Conservation (phyloP, 179 eudicot species). For the Pouteria campechiana region DNA sequence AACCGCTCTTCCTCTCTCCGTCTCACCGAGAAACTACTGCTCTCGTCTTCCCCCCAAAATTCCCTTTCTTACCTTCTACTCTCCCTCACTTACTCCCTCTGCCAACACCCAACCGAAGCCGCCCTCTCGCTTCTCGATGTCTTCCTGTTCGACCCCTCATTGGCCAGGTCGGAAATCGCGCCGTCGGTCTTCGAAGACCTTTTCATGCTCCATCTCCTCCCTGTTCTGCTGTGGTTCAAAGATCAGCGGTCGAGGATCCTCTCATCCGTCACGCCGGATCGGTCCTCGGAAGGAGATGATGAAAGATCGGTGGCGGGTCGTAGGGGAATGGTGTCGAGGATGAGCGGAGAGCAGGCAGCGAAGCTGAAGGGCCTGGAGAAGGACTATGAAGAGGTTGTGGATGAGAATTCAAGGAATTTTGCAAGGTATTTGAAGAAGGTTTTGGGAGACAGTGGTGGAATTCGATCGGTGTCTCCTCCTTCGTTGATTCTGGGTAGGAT, state of each 20-base stretch:
- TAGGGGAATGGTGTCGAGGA: conserved; percentile 16
- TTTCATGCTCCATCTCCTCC: conserved; percentile 25
- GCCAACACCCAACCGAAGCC: conserved; percentile 12
- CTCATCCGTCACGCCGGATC: not conserved
- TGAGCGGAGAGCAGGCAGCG: conserved; percentile 24
- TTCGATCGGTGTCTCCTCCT: conserved; percentile 15
- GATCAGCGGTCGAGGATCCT: conserved; percentile 16
- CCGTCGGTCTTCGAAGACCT: conserved; percentile 25
- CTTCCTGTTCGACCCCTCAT: conserved; percentile 11
- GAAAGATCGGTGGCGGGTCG: conserved; percentile 13
- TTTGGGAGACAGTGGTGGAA: conserved; percentile 15
- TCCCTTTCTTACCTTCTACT: conserved; percentile 20
- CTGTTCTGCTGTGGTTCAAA: conserved; percentile 26
- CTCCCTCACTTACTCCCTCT: conserved; percentile 12
- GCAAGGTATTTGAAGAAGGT: conserved; percentile 25
- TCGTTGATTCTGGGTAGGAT: conserved; percentile 8
- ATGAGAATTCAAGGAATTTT: conserved; percentile 31
- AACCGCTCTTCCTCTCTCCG: conserved; percentile 26
- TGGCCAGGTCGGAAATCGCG: conserved; percentile 28
- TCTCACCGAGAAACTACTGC: conserved; percentile 24
- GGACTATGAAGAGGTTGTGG: conserved; percentile 27
- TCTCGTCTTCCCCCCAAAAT: conserved; percentile 17
- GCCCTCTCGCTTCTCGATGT: conserved; percentile 16
- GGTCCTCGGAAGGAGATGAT: conserved; percentile 9
- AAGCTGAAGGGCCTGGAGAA: conserved; percentile 33